Conservation (phyloP, 176 grass and related monocot genomes). For the Oryza punctata region DNA sequence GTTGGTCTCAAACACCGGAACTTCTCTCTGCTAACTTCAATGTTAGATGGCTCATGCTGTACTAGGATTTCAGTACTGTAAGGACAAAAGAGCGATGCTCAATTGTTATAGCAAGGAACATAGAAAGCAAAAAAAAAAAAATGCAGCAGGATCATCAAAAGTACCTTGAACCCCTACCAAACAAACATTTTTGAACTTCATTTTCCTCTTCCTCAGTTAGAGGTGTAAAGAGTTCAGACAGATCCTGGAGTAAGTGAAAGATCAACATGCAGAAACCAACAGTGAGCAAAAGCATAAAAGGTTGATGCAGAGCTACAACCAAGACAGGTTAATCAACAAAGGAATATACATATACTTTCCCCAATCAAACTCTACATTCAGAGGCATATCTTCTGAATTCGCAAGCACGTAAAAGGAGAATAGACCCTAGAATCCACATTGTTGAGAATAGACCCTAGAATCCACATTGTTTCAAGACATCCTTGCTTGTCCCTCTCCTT, state of each 20-base stretch:
- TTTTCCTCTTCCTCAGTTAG: slow-evolving; percentile 67
- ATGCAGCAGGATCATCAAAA: slow-evolving; percentile 13
- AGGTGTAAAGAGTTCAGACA: slow-evolving; percentile 55
- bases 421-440: not conserved
- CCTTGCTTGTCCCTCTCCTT: not conserved
- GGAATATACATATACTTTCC: not conserved
- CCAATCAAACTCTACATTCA: not conserved
- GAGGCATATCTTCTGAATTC: not conserved
- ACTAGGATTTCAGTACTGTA: slow-evolving; percentile 59
- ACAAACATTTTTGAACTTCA: slow-evolving; percentile 44
- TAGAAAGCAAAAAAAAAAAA: slow-evolving; percentile 17
- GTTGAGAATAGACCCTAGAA: not conserved
- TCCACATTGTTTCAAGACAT: not conserved
- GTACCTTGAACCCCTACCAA: slow-evolving; percentile 51
- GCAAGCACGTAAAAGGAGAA: not conserved
- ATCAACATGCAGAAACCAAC: slow-evolving; percentile 15
- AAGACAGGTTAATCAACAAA: slow-evolving; percentile 13
- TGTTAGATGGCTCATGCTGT: slow-evolving; percentile 69
- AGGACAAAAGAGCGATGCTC: not conserved
- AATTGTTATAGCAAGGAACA: not conserved
- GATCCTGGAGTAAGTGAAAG: slow-evolving; percentile 56
- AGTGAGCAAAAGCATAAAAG: slow-evolving; percentile 25
- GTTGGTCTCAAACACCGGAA: slow-evolving; percentile 66
- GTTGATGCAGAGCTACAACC: not conserved
- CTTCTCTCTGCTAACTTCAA: slow-evolving; percentile 76